Base-by-base conservation (phyloP, 1,139 yeast species). In the Entelexis sorbosivorans region DNA sequence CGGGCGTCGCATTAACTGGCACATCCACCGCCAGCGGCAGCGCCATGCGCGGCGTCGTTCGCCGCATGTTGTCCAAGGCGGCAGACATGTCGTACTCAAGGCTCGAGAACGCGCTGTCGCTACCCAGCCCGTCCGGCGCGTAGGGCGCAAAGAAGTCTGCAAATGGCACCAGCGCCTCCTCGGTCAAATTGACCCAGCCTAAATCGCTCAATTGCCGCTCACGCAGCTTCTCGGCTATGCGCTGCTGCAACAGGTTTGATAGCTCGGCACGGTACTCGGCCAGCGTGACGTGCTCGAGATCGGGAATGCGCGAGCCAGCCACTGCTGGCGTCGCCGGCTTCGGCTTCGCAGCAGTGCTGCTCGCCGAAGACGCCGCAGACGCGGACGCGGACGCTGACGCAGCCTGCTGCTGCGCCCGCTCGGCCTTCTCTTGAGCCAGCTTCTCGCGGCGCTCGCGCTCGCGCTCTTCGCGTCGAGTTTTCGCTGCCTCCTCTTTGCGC, bases 221-320 rank as follows among this genome's bases (percentile, higher is more conserved):
- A 49, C 80, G 78, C 65, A 91, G 73, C 65, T 86, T 85, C 59
- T 86, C 95, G 59, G 81, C 77, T 47, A 91, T 95, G 13, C 87
- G 93, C 52, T 81, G 76, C 58, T 80, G 80, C 58, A 89, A 82
- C 17, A 88, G 82, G 52, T 76, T 80, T 58, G 87, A 83, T 68
- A 88, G 87, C 57, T 82, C 93, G 51, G 77, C 73, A 54, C 85
- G 70, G 24, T 87, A 81, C 50, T 79, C 75, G 49, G 86, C 86
- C 24, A 89, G 89, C 6, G 95, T 85, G 36, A 84, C 81, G 59
- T 89, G 73, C 50, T 87, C 95, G 76, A 89, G 76, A 67, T 89
- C 96, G 13, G 97, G 96, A 60, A 89, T 84, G 69, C 88, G 86
- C 2, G 95, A 83, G 29, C 93, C 83, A 11, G 96, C 94, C 42